These are phyloP conservation scores for Wickerhamiella sergipiensis DNA, from an alignment of 805 yeast genomes.

Conservation along the genomic window DNA sequence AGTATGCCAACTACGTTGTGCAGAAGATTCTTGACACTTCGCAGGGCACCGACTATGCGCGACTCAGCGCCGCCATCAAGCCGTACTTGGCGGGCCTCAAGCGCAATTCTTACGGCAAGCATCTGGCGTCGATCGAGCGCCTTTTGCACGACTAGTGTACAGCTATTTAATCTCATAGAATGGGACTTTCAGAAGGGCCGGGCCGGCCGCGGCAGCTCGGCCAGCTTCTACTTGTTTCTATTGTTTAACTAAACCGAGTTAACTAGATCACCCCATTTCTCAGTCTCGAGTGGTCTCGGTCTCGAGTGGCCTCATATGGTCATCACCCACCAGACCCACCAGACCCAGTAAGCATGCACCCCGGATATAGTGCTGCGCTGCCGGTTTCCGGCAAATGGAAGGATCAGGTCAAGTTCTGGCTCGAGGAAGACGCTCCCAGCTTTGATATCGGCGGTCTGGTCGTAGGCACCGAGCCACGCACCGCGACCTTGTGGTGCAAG, in stretches of 20 bases:
- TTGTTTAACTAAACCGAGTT: too few species aligned
- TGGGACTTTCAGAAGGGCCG: too few species aligned
- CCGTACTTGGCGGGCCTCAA: slow-evolving; percentile 66
- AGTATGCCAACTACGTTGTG: slow-evolving; percentile 92
- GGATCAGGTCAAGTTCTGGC: slow-evolving; percentile 57
- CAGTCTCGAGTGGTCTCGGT: too few species aligned
- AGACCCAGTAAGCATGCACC: background rate
- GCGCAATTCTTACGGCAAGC: slow-evolving; percentile 63
- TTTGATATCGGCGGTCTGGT: slow-evolving; percentile 92
- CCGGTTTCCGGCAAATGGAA: slow-evolving; percentile 78
- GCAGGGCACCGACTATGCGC: slow-evolving; percentile 51
- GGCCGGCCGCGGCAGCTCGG: too few species aligned
- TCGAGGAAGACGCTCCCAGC: slow-evolving; percentile 81
- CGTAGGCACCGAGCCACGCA: slow-evolving; percentile 62
- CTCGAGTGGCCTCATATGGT: too few species aligned
- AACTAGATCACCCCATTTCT: too few species aligned
- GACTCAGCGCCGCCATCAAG: slow-evolving; percentile 60
- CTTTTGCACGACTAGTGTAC: slow-evolving; percentile 26
- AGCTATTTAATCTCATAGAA: background rate
- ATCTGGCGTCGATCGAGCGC: slow-evolving; percentile 70
- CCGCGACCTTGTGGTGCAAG: slow-evolving; percentile 73
- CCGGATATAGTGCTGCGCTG: slow-evolving; percentile 23
- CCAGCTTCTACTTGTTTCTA: too few species aligned
- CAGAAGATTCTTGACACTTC: slow-evolving; percentile 84
- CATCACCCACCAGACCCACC: too few species aligned